A percentile compares a stretch with the other conserved stretches of the same genome.
Conservation (phyloP, 106 monocot species). For the Dendrobium huoshanense region DNA sequence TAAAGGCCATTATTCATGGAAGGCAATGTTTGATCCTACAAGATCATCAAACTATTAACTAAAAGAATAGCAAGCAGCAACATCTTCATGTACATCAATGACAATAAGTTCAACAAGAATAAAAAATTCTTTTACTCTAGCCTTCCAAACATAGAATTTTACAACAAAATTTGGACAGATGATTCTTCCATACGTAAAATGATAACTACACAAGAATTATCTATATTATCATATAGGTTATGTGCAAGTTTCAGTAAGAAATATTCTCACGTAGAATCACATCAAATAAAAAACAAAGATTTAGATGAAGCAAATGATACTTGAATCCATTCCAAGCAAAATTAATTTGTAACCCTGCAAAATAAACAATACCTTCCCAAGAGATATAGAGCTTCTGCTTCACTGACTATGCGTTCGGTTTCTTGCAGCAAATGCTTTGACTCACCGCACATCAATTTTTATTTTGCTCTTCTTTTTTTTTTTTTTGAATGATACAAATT, state of each 20-base stretch:
- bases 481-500: conserved; percentile 11
- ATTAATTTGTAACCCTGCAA: not conserved
- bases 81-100: not conserved
- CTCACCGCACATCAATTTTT: not conserved
- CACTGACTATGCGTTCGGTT: not conserved
- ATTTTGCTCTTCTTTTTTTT: not conserved
- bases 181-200: conserved; percentile 13
- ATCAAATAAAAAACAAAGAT: conserved; percentile 1
- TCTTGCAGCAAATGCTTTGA: not conserved
- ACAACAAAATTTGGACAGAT: conserved; percentile 12
- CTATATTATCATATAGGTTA: not conserved
- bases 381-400: not conserved
- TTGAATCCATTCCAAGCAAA: not conserved
- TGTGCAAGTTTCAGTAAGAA: not conserved
- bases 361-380: not conserved
- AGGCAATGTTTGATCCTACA: not conserved
- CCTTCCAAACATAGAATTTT: conserved; percentile 10
- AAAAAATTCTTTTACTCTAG: conserved; percentile 2
- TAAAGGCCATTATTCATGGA: not conserved
- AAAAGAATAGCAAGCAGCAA: not conserved
- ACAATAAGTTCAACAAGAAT: conserved; percentile 2
- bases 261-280: not conserved
- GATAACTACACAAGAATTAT: conserved; percentile 18
- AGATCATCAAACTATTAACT: not conserved
- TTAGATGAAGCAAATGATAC: conserved; percentile 1